phyloP scores from a whole-genome alignment of 2,329 filamentous ascomycete genomes.

The Pseudomassariella vexata region DNA sequence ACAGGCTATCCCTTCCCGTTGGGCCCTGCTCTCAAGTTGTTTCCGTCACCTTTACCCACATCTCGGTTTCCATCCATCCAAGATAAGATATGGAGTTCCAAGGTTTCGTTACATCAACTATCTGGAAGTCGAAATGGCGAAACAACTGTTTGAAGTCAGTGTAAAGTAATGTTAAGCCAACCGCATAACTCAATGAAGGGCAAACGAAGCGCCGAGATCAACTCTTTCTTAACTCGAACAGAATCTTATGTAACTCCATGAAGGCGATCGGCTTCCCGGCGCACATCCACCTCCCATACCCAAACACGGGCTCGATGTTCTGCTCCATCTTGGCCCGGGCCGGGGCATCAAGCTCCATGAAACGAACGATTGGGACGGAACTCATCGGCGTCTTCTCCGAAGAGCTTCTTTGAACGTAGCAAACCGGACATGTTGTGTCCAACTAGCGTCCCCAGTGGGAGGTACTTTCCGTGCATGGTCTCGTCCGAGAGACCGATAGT shows the following conservation, averaged over 20 bases:
- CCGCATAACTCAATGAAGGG: not conserved
- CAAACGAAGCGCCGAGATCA: too few relatives aligned
- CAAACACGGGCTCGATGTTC: slow-evolving; percentile 30
- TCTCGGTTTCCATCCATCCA: slow-evolving; percentile 21
- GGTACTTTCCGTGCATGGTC: slow-evolving; percentile 20
- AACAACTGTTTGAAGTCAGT: slow-evolving; percentile 3
- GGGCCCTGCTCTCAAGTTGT: too few relatives aligned
- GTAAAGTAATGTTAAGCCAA: not conserved
- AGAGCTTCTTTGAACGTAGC: slow-evolving; percentile 19
- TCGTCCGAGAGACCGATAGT: slow-evolving; percentile 21
- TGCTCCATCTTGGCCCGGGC: slow-evolving; percentile 21
- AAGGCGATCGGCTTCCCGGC: slow-evolving; percentile 32
- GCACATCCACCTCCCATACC: slow-evolving; percentile 28
- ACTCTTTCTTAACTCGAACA: slow-evolving; percentile 31
- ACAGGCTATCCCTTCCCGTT: too few relatives aligned
- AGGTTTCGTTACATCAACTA: slow-evolving; percentile 14
- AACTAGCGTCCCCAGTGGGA: slow-evolving; percentile 29
- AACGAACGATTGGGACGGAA: slow-evolving; percentile 36
- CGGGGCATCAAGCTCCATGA: slow-evolving; percentile 26
- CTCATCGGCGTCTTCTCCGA: slow-evolving; percentile 25
- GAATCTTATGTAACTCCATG: slow-evolving; percentile 33
- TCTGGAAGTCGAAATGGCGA: slow-evolving; percentile 17
- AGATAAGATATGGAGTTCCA: slow-evolving; percentile 17
- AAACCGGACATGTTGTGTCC: slow-evolving; percentile 26
- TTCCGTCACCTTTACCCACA: slow-evolving; percentile 21